These are phyloP conservation scores for Pseudocercospora cruenta DNA, from an alignment of 2,329 filamentous ascomycete species.

Conservation along the genomic window DNA sequence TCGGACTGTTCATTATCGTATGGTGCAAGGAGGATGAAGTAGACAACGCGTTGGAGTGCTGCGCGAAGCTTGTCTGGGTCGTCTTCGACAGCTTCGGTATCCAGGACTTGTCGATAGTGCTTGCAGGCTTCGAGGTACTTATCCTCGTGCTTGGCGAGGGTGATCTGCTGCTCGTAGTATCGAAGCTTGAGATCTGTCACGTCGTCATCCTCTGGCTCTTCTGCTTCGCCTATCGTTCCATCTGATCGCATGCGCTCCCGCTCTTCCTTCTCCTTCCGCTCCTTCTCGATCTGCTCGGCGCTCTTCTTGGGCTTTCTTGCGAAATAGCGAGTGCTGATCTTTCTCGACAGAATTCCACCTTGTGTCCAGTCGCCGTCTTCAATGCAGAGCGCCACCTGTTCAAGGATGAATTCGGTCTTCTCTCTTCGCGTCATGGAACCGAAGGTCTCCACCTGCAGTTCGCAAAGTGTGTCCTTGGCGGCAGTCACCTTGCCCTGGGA, in stretches of 20 bases:
- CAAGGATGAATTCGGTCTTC: constrained; percentile 98
- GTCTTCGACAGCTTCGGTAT: constrained; percentile 93
- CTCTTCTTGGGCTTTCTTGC: constrained; percentile 89
- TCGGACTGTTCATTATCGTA: constrained; percentile 99
- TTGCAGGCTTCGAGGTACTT: constrained; percentile 99
- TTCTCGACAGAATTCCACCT: constrained; percentile 87
- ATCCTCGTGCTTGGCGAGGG: constrained; percentile 91
- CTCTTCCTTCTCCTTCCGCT: constrained; percentile 81
- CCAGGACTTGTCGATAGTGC: constrained; percentile 93
- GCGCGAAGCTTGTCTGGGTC: constrained; percentile 83
- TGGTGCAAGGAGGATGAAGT: constrained; percentile 93
- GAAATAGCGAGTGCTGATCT: constrained; percentile 95
- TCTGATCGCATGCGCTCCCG: constrained; percentile 73
- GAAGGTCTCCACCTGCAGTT: constrained; percentile 98
- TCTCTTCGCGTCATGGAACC: constrained; percentile 96
- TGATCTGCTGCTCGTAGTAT: constrained; percentile 98
- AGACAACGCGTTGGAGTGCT: constrained; percentile 90
- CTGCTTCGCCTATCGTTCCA: constrained; percentile 65
- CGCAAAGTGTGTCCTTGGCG: constrained; percentile 90
- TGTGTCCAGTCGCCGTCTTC: constrained; percentile 96
- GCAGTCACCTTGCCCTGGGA: constrained; percentile 87
- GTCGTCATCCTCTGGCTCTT: constrained; percentile 79
- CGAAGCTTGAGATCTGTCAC: constrained; percentile 93
- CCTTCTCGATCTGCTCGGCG: constrained; percentile 84
- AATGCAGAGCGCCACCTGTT: constrained; percentile 93